Base-by-base conservation (phyloP, 1,284 basidiomycete genomes). In the Leucoagaricus sp. region DNA sequence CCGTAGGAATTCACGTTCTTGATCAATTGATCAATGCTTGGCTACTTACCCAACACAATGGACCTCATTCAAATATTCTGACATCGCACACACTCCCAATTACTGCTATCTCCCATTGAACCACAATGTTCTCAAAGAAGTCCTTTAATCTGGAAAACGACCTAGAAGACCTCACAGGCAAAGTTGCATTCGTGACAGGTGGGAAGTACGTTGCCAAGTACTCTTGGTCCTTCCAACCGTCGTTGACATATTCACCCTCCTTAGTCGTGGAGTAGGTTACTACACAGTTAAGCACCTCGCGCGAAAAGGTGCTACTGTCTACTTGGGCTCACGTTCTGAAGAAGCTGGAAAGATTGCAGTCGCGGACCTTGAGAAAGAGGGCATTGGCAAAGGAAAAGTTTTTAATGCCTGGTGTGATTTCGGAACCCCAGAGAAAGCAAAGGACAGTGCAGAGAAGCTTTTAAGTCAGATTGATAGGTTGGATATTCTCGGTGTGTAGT, bases 371-470 rank as follows among this genome's bases (percentile, higher is more conserved):
- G 67, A 73, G 38, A 52, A 60, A 6, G 76, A 76, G 23, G 76
- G 72, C 0, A 60, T 75, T 1, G 69, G 60, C 6, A 64, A 68
- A 0, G 73, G 71, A 0, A 67, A 69, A 49, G 69, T 84, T 7
- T 59, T 72, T 2, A 81, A 73, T 71, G 62, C 82, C 9, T 67
- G 75, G 42, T 70, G 84, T 17, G 79, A 85, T 63, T 65, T 85
- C 50, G 63, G 64, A 38, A 74, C 80, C 53, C 75, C 77, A 1
- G 65, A 71, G 29, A 67, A 70, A n/a, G 76, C 76, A 6, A 78
- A 74, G 62, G 64, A 63, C n/a, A 63, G 77, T 2, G 82, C 77
- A 0, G 71, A 76, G 52, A 68, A 67, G 40, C 71, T 74, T 58
- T 53, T 72, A 56, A 41, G 28, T 44, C 65, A 55, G 56, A 71